phyloP scores from a whole-genome alignment of 129 eudicot species.

The Pulicaria dysenterica region DNA sequence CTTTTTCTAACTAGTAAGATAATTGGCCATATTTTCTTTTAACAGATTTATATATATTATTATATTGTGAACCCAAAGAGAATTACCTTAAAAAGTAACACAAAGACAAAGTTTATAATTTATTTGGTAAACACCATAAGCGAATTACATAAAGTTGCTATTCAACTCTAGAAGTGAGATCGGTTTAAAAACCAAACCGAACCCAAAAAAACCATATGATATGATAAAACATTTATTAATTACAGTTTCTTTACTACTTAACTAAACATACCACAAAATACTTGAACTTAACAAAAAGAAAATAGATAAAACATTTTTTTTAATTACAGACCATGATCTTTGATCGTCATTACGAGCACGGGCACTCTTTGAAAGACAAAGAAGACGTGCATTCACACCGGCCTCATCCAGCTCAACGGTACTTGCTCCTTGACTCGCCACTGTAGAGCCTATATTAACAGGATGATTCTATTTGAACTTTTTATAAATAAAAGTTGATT shows the following conservation, averaged over 20 bases:
- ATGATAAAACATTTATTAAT: no score
- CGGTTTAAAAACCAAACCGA: not conserved
- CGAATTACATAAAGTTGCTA: not conserved
- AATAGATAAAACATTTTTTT: not conserved
- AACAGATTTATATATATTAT: no score
- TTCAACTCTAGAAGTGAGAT: not conserved
- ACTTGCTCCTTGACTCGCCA: slow-evolving; percentile 70
- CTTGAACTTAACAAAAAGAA: not conserved
- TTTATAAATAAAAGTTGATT: no score
- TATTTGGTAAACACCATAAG: not conserved
- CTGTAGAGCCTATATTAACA: slow-evolving; percentile 60
- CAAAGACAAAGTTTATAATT: not conserved
- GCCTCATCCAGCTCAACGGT: slow-evolving; percentile 31
- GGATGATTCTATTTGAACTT: not conserved
- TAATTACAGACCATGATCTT: not conserved
- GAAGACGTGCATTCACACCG: slow-evolving; percentile 28
- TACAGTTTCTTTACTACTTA: not conserved
- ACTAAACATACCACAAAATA: not conserved
- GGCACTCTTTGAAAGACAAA: not conserved
- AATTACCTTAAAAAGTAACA: no score
- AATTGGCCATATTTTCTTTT: no score
- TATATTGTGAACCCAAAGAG: no score
- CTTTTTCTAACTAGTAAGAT: no score
- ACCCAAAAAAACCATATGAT: not conserved
- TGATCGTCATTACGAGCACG: not conserved